phyloP scores from a whole-genome alignment of 768 basidiomycete genomes.

The Dacryopinax primogenitus region DNA sequence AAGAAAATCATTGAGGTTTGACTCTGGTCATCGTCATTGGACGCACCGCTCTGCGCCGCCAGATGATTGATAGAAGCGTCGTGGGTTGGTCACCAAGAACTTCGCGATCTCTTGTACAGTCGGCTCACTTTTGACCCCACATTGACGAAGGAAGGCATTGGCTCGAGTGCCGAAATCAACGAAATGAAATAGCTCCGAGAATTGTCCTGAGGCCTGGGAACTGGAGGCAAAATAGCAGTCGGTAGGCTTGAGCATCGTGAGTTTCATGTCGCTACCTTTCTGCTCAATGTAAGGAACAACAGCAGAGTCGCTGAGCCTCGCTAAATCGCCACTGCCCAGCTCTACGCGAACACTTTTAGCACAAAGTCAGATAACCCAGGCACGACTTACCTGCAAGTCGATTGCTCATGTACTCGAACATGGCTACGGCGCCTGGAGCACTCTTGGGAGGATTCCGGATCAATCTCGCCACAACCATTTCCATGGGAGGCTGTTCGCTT shows the following conservation, averaged over 20 bases:
- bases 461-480: slow-evolving; percentile 46
- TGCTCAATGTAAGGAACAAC: background rate
- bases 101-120: slow-evolving; percentile 69
- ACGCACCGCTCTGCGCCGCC: slow-evolving; percentile 56
- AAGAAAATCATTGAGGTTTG: background rate
- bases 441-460: slow-evolving; percentile 46
- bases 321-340: background rate
- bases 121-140: slow-evolving; percentile 79
- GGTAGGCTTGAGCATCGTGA: slow-evolving; percentile 13
- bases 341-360: background rate
- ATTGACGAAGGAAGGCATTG: slow-evolving; percentile 71
- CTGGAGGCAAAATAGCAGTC: slow-evolving; percentile 58
- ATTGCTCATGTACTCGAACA: slow-evolving; percentile 57
- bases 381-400: slow-evolving; percentile 43
- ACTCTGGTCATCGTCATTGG: background rate
- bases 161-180: slow-evolving; percentile 75
- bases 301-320: background rate
- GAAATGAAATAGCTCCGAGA: slow-evolving; percentile 70
- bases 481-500: slow-evolving; percentile 51
- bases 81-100: slow-evolving; percentile 55
- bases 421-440: slow-evolving; percentile 41
- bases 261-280: background rate
- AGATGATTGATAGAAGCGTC: slow-evolving; percentile 55
- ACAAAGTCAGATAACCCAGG: background rate
- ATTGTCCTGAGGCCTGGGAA: slow-evolving; percentile 21